Conservation (phyloP, 495 filamentous ascomycete species). For the Aspergillus ellipticus region DNA sequence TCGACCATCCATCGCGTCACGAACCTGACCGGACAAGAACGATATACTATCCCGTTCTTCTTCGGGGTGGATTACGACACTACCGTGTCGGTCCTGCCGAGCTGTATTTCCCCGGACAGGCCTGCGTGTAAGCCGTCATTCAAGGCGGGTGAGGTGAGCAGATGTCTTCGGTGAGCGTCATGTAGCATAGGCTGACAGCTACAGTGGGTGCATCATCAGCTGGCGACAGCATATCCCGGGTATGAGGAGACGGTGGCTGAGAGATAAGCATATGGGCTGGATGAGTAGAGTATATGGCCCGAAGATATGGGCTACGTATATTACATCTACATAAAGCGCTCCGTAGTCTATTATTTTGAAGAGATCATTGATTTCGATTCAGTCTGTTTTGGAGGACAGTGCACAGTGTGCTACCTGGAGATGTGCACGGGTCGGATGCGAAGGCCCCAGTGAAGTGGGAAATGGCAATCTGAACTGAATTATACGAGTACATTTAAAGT, state of each 20-base stretch:
- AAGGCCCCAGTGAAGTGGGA: too few relatives aligned
- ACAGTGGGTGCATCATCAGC: background rate
- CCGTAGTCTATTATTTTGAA: too few relatives aligned
- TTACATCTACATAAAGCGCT: too few relatives aligned
- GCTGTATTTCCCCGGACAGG: constrained; percentile 13
- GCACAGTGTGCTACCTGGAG: too few relatives aligned
- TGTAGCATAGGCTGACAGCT: background rate
- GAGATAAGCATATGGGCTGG: too few relatives aligned
- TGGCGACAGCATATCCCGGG: background rate
- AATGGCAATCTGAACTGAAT: too few relatives aligned
- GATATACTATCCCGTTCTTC: constrained; percentile 50
- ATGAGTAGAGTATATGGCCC: background rate
- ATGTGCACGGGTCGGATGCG: too few relatives aligned
- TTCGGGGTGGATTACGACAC: constrained; percentile 34
- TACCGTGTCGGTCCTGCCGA: constrained; percentile 22
- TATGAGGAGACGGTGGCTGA: background rate
- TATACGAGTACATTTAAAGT: too few relatives aligned
- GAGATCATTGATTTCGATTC: too few relatives aligned
- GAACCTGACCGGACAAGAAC: constrained; percentile 41
- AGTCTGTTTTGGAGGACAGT: too few relatives aligned
- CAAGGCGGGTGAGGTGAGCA: constrained; percentile 26
- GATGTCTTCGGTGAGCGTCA: background rate
- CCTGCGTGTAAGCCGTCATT: constrained; percentile 18
- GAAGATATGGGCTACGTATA: too few relatives aligned
- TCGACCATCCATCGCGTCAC: constrained; percentile 49